Evolutionary conservation across 1,139 yeast genomes (phyloP).

Genomic region (Kodamaea arcana): DNA sequence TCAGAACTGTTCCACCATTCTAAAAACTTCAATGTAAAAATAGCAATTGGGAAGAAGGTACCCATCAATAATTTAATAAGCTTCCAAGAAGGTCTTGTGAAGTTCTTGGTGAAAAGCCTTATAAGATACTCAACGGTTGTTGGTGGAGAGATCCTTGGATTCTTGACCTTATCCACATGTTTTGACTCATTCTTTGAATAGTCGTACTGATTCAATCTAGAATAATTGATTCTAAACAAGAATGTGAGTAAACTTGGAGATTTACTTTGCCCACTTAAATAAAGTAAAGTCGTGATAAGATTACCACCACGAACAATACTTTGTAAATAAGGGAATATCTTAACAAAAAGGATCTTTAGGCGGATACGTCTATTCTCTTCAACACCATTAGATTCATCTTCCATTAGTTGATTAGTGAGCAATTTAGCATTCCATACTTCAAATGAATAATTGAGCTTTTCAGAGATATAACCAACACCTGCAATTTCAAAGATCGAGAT

Average conservation of each 20-base stretch:
- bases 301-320: constrained; percentile 47
- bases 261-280: constrained; percentile 63
- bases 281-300: constrained; percentile 59
- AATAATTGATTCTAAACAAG: constrained; percentile 60
- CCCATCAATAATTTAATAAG: constrained; percentile 35
- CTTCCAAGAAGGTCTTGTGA: constrained; percentile 41
- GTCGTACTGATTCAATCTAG: constrained; percentile 66
- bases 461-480: constrained; percentile 64
- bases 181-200: constrained; percentile 47
- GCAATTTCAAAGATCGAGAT: constrained; percentile 61
- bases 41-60: constrained; percentile 75
- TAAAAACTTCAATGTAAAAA: constrained; percentile 76
- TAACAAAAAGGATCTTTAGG: constrained; percentile 46
- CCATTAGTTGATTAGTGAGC: constrained; percentile 43
- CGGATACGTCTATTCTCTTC: constrained; percentile 26
- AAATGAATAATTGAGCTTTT: constrained; percentile 62
- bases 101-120: constrained; percentile 23
- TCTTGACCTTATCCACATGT: constrained; percentile 10
- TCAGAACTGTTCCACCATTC: constrained; percentile 95
- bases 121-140: constrained; percentile 44
- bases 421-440: constrained; percentile 61
- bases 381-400: constrained; percentile 27
- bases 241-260: constrained; percentile 64
- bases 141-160: constrained; percentile 44
- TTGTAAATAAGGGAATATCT: constrained; percentile 58